These are phyloP conservation scores for Acephala macrosclerotiorum DNA, from an alignment of 2,329 filamentous ascomycete genomes.

Conservation along the genomic window DNA sequence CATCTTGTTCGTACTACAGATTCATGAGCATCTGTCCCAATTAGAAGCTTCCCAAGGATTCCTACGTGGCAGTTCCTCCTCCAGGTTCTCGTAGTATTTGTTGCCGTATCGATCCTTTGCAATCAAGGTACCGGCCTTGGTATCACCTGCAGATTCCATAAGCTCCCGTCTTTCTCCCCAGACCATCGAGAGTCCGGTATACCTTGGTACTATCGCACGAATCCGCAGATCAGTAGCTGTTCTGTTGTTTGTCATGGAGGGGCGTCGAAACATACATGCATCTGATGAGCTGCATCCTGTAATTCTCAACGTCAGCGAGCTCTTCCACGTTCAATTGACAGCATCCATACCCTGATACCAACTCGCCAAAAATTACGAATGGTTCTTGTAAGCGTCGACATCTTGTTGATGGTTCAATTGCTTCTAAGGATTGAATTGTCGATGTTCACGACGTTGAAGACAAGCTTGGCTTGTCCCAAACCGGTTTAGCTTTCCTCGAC, in stretches of 20 bases:
- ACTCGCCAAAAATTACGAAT: slow-evolving; percentile 86
- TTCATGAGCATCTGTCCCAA: slow-evolving; percentile 21
- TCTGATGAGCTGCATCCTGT: slow-evolving; percentile 89
- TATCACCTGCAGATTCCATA: slow-evolving; percentile 73
- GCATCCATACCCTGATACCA: slow-evolving; percentile 77
- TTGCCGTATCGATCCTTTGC: slow-evolving; percentile 91
- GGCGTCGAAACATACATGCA: slow-evolving; percentile 74
- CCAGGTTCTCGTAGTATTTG: slow-evolving; percentile 94
- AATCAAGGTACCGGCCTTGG: slow-evolving; percentile 88
- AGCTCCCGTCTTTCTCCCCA: slow-evolving; percentile 19
- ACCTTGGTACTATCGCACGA: slow-evolving; percentile 42
- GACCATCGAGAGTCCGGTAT: slow-evolving; percentile 18
- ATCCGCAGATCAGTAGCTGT: slow-evolving; percentile 31
- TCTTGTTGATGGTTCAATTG: slow-evolving; percentile 56
- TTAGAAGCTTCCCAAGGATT: neutral
- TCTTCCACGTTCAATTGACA: slow-evolving; percentile 5
- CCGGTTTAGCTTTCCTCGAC: slow-evolving; percentile 28
- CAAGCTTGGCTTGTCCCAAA: slow-evolving; percentile 33
- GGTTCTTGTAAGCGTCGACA: slow-evolving; percentile 92
- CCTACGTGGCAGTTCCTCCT: slow-evolving; percentile 89
- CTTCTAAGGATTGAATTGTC: slow-evolving; percentile 28
- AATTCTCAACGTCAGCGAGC: slow-evolving; percentile 47
- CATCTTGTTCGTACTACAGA: slow-evolving; percentile 86
- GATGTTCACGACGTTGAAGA: slow-evolving; percentile 22
- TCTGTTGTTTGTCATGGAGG: slow-evolving; percentile 32